Evolutionary conservation across 2,329 filamentous ascomycete genomes (phyloP).

Genomic region (Knoxdaviesia proteae): DNA sequence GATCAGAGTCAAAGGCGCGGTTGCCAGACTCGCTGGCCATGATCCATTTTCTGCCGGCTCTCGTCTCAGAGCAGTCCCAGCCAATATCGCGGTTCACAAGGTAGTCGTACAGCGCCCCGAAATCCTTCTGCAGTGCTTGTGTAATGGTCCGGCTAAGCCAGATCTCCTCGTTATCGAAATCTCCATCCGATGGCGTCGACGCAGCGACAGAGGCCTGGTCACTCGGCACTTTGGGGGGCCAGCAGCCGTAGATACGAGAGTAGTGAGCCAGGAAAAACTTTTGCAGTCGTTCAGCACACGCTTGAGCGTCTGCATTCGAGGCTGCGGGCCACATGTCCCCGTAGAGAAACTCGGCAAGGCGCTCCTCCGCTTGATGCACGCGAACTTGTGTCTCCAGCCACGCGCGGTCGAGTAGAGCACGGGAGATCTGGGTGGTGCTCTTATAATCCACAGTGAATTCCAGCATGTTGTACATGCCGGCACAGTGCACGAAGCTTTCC

Average conservation of each 20-base stretch:
- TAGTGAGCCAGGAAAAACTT: slow-evolving; percentile 41
- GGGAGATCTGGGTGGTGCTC: slow-evolving; percentile 37
- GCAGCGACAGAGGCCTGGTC: not conserved
- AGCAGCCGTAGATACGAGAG: slow-evolving; percentile 30
- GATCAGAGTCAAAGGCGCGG: slow-evolving; percentile 25
- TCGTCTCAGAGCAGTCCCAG: slow-evolving; percentile 42
- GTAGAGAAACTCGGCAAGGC: slow-evolving; percentile 38
- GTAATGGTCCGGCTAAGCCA: slow-evolving; percentile 42
- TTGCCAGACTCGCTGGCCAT: slow-evolving; percentile 29
- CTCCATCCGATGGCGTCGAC: not conserved
- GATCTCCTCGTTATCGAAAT: slow-evolving; percentile 18
- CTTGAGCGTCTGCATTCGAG: slow-evolving; percentile 10
- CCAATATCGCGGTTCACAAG: slow-evolving; percentile 44
- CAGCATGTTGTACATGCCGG: slow-evolving; percentile 38
- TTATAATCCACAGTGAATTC: slow-evolving; percentile 34
- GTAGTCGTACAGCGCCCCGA: slow-evolving; percentile 49
- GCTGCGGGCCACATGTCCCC: slow-evolving; percentile 34
- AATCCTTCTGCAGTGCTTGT: slow-evolving; percentile 39
- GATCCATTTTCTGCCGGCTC: slow-evolving; percentile 42
- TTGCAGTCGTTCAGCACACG: slow-evolving; percentile 36
- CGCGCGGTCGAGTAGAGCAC: slow-evolving; percentile 39
- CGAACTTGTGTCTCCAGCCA: slow-evolving; percentile 40
- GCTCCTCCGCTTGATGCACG: slow-evolving; percentile 39
- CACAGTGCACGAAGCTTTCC: slow-evolving; percentile 45
- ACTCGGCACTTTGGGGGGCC: slow-evolving; percentile 28